Conservation (phyloP, 208 protist species). For the Leishmania aethiopica region DNA sequence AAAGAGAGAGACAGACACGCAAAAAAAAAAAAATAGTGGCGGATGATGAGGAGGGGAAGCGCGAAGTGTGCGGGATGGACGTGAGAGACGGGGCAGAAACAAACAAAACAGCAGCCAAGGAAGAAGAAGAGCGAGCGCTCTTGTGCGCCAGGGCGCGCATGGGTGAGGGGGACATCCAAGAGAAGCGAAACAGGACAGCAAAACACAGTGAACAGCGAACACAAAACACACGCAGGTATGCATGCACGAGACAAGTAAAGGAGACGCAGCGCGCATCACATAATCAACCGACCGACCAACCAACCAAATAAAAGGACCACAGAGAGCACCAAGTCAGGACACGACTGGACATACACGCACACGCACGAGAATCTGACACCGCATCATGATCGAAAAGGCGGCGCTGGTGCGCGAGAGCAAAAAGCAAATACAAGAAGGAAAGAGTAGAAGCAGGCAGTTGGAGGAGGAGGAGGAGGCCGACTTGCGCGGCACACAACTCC, state of each 20-base stretch:
- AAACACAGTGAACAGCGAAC: neutral
- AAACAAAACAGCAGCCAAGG: neutral
- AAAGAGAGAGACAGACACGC: no score
- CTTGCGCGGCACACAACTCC: neutral
- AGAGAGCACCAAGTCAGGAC: neutral
- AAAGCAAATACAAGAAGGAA: neutral
- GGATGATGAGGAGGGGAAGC: neutral
- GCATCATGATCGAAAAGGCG: neutral
- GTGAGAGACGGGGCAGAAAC: neutral
- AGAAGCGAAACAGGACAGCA: neutral
- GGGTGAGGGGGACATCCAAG: neutral
- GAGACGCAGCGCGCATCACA: no score
- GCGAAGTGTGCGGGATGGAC: no score
- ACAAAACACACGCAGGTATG: neutral
- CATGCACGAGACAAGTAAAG: no score
- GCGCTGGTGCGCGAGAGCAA: neutral
- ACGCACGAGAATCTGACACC: neutral
- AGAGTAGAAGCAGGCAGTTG: neutral
- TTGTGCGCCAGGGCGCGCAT: neutral
- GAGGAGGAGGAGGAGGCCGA: neutral
- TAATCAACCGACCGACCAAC: neutral
- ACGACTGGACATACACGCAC: neutral
- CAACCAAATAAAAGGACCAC: neutral
- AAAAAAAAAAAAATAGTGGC: neutral
- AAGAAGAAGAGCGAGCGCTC: neutral